A percentile compares a stretch with the other conserved stretches of the same genome.
These are phyloP conservation scores for Sugiyamaella novakii DNA, from an alignment of 1,139 yeast genomes.

Conservation along the genomic window DNA sequence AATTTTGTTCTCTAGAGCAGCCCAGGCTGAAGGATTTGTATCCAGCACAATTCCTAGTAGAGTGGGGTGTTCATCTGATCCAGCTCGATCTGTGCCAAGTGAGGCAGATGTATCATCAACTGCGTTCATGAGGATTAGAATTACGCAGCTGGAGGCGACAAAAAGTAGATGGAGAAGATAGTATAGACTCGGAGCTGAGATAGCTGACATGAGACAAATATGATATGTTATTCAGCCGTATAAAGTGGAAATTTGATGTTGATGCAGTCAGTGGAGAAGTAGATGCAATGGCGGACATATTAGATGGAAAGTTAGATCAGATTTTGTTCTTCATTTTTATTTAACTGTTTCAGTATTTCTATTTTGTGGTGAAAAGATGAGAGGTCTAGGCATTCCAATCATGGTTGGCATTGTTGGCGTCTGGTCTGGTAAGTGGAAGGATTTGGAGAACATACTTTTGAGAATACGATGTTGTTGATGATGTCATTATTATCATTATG, in stretches of 20 bases:
- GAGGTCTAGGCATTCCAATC: constrained; percentile 15
- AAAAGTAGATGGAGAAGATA: background rate
- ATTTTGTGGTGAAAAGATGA: constrained; percentile 15
- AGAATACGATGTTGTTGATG: too few relatives aligned
- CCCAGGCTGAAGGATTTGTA: constrained; percentile 79
- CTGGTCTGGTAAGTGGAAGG: constrained; percentile 25
- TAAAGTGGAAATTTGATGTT: background rate
- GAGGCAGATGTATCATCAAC: constrained; percentile 45
- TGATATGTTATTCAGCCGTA: background rate
- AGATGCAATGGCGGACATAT: too few relatives aligned
- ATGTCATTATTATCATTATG: too few relatives aligned
- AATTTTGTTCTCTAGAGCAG: constrained; percentile 47
- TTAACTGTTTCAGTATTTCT: too few relatives aligned
- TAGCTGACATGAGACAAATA: background rate
- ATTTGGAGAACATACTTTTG: too few relatives aligned
- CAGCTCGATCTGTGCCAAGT: constrained; percentile 29
- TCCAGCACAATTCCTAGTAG: constrained; percentile 78
- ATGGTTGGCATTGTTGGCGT: constrained; percentile 22
- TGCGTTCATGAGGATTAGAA: constrained; percentile 40
- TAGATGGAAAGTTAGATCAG: background rate
- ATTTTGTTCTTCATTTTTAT: too few relatives aligned
- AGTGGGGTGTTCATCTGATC: constrained; percentile 72
- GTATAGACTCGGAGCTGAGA: too few relatives aligned
- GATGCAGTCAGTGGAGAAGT: background rate
- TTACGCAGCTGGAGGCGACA: too few relatives aligned